Base-by-base conservation (phyloP, 106 monocot genomes). In the Dioscorea zingiberensis region DNA sequence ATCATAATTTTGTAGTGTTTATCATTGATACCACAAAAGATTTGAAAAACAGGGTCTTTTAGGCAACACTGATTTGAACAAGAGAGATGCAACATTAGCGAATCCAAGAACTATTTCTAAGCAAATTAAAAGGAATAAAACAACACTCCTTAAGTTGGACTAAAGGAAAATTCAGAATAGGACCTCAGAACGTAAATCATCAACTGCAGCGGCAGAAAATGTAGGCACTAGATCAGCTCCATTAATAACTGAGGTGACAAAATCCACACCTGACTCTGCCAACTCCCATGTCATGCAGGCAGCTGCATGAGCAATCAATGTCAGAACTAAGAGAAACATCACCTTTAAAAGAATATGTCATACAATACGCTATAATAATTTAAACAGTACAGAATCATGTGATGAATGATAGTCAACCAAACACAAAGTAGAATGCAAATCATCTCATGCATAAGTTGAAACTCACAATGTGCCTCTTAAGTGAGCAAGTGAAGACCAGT, bases 221-320 rank as follows among this genome's bases (percentile, higher is more conserved):
- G 87, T 91, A 48, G 95, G 95, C 19, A 97, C 95, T 47, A 97
- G 67, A 77, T 97, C 95, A 72, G 95, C 88, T 56, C 87, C 95
- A 81, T 97, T 97, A 32, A 97, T 86, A 55, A 97, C 80, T 74
- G 95, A 88, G 65, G 95, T 97, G 70, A 97, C 75, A 68, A 91
- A 97, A 38, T 82, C 73, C n/a, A 44, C 68, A 28, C 95, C 95
- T 15, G 95, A 97, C 28, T 91, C 95, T 66, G 95, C 95, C 60
- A 97, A 75, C 44, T 97, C 95, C 91, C 88, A 97, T 55, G 85
- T 97, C 95, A 97, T 88, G 48, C 95, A 97, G 45, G 95, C 95
- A 81, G 88, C 95, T 97, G 91, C 56, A 74, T 54, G 66, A 64
- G 27, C 28, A 48, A 21, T 64, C 18, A 3, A 48, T 10, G 19